Evolutionary conservation across 495 filamentous ascomycete genomes (phyloP).

Genomic region (Aspergillus cavernicola): DNA sequence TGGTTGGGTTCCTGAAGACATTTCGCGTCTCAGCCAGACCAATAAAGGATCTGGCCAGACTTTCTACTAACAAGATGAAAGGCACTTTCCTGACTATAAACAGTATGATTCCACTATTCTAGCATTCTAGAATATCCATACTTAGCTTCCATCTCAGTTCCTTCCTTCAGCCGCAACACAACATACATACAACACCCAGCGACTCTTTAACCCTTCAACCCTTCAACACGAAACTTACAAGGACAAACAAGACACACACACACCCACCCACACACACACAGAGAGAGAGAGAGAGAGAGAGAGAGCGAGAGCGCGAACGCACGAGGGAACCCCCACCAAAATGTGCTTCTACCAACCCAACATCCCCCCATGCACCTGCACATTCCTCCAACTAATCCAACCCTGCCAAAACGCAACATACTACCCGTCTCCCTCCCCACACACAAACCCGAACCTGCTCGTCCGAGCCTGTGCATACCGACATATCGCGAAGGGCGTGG

Average conservation of each 20-base stretch:
- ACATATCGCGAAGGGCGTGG: slow-evolving; percentile 7
- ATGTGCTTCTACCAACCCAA: slow-evolving; percentile 24
- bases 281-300: not conserved
- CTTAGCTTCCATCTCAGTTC: not conserved
- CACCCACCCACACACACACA: too few species aligned
- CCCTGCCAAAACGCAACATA: slow-evolving; percentile 14
- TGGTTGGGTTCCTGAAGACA: not conserved
- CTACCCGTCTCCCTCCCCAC: slow-evolving; percentile 9
- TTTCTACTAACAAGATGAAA: not conserved
- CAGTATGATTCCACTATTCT: not conserved
- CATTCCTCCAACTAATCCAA: slow-evolving; percentile 25
- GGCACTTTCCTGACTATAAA: not conserved
- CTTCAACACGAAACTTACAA: too few species aligned
- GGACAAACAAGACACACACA: too few species aligned
- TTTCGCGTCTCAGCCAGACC: not conserved
- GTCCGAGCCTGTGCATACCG: slow-evolving; percentile 7
- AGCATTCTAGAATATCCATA: not conserved
- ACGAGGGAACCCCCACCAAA: too few species aligned
- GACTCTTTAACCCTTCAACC: too few species aligned
- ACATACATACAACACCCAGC: not conserved
- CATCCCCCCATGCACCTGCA: slow-evolving; percentile 19
- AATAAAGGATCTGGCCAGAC: not conserved
- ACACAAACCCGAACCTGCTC: slow-evolving; percentile 10
- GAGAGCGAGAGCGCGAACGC: not conserved
- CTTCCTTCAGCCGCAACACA: not conserved